Evolutionary conservation across 352 stramenopile genomes (phyloP), one percentile per base, ranked within the genome.

Genomic region (Pythium sukuiense): DNA sequence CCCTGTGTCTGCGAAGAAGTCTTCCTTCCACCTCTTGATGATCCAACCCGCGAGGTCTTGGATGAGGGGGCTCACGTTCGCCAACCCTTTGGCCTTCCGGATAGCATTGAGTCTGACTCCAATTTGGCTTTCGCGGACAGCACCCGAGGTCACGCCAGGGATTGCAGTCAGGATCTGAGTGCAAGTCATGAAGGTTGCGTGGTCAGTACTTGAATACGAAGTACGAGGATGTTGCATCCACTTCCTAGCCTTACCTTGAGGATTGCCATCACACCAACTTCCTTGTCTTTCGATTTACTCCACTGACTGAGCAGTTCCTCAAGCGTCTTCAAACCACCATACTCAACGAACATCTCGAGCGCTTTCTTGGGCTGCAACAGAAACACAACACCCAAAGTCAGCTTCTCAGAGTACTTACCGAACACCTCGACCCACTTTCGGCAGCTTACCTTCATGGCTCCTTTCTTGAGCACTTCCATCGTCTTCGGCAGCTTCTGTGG

Each of bases 111-210:
- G 41, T 58, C 76, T 86, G 18, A 71, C 70, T n/a, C 84, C 84
- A 29, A 93, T 89, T 5, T 68, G 69, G 61, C 80, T 93, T 3
- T 63, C 35, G 1, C 78, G 32, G 3, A 93, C 67, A 0, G 65
- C 60, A 5, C 81, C 72, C 5, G 55, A 70, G 9, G 79, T 87
- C 6, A 93, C 66, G 2, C 77, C 79, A 46, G 84, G 84, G 18
- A 93, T 59, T 7, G 87, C 76, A 14, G 73, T 67, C n/a, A 93
- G 73, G 6, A 79, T 58, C 81, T n/a, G n/a, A n/a, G n/a, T n/a
- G n/a, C n/a, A n/a, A n/a, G n/a, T n/a, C n/a, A n/a, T n/a, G n/a
- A n/a, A n/a, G n/a, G n/a, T n/a, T n/a, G n/a, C n/a, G n/a, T 92
- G 32, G 18, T 6, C 1, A n/a, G 24, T 35, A 5, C 6, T 20